Base-by-base conservation (phyloP, 2,329 filamentous ascomycete species). In the Acephala macrosclerotiorum region DNA sequence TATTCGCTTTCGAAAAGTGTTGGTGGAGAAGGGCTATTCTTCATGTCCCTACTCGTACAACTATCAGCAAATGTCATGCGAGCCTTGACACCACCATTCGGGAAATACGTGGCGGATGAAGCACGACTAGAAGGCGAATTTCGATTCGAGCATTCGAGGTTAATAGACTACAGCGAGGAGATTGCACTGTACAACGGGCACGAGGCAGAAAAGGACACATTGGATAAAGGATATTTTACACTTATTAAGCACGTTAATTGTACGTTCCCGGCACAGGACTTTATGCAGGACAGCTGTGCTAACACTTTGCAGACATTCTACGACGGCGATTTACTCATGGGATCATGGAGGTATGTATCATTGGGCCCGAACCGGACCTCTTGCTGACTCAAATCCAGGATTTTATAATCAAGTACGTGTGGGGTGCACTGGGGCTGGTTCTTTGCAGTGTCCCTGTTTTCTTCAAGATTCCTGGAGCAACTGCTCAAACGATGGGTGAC, bases 341-440 rank as follows among this genome's bases (percentile, higher is more conserved):
- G n/a, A 91, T 99, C 75, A 97, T 98, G 95, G 96, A 99, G 66
- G 73, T 74, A 70, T 47, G 67, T 62, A 35, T 45, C 18, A 2
- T 18, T 12, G 40, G 25, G 4, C 22, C 8, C 25, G 25, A 22
- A 12, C 22, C 42, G 26, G 9, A 22, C 16, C 2, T 4, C n/a
- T 4, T n/a, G 11, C 20, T 58, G 11, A 60, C 11, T 25, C 20
- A 14, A 6, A 22, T 8, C 1, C 33, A 75, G 78, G 96, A 99
- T 78, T 99, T 97, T 79, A 93, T 98, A 65, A 97, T 99, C 80
- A 99, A 99, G 79, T 99, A 99, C 78, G 96, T 98, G 80, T 99
- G 96, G 96, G 96, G 96, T 47, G 95, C 96, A 1, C 79, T 99
- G 51, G 96, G 96, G 1, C 85, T 99, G 70, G 79, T 97, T 69